A percentile compares a stretch with the other conserved stretches of the same genome.
Evolutionary conservation across 2,329 filamentous ascomycete genomes (phyloP).

Genomic region (Colletotrichum gigasporum): DNA sequence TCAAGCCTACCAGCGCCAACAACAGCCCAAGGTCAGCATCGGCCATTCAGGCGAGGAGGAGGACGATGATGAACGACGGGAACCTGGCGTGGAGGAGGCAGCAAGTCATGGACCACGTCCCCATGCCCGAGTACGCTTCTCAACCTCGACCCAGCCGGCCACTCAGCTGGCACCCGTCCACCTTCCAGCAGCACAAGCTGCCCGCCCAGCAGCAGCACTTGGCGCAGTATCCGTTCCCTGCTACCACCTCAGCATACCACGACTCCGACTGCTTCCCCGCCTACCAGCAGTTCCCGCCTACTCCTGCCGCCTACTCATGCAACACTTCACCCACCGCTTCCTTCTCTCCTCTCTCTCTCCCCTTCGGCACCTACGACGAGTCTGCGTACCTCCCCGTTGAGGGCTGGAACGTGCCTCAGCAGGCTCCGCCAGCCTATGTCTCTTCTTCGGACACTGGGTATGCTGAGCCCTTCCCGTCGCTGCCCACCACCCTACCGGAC

Average conservation of each 20-base stretch:
- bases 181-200: constrained; percentile 47
- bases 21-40: constrained; percentile 71
- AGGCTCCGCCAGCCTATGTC: constrained; percentile 40
- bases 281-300: constrained; percentile 59
- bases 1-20: constrained; percentile 73
- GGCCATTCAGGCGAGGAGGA: constrained; percentile 59
- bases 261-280: constrained; percentile 52
- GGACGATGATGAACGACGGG: constrained; percentile 64
- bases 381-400: constrained; percentile 52
- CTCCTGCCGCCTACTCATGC: constrained; percentile 64
- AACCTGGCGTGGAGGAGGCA: constrained; percentile 56
- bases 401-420: constrained; percentile 46
- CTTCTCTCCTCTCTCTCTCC: constrained; percentile 63
- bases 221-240: constrained; percentile 51
- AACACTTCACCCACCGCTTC: constrained; percentile 65
- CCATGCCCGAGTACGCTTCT: constrained; percentile 44
- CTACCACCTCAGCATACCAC: constrained; percentile 46
- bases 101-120: constrained; percentile 56
- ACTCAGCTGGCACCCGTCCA: constrained; percentile 80
- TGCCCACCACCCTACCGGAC: constrained; percentile 31
- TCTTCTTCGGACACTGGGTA: constrained; percentile 37
- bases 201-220: constrained; percentile 40
- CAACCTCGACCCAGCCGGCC: constrained; percentile 62
- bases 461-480: constrained; percentile 43
- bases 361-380: constrained; percentile 51